These are phyloP conservation scores for Vicia sativa DNA, from an alignment of 306 rosid genomes.

Conservation along the genomic window DNA sequence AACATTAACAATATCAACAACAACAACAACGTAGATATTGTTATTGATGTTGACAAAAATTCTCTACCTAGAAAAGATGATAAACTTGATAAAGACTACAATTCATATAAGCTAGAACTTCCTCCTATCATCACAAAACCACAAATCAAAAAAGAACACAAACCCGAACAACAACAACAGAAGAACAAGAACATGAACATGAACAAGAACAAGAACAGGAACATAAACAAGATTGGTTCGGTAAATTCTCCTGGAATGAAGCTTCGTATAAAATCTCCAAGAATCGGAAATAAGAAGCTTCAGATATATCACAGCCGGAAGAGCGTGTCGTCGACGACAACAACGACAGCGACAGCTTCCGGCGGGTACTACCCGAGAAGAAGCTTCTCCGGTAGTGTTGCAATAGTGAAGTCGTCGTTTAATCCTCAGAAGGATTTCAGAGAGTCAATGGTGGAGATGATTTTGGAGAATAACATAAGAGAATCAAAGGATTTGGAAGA, in stretches of 20 bases:
- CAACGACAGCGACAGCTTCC: not conserved
- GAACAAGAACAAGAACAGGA: not conserved
- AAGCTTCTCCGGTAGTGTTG: conserved; percentile 61
- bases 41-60: conserved; percentile 57
- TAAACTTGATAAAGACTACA: conserved; percentile 15
- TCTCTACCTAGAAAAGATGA: conserved; percentile 42
- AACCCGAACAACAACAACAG: not conserved
- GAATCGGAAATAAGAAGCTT: conserved; percentile 38
- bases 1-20: conserved; percentile 20
- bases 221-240: not conserved
- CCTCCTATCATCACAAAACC: conserved; percentile 67
- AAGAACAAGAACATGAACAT: not conserved
- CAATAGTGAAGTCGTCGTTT: conserved; percentile 65
- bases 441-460: conserved; percentile 93
- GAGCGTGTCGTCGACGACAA: conserved; percentile 37
- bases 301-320: conserved; percentile 39
- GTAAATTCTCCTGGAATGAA: conserved; percentile 4
- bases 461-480: conserved; percentile 72
- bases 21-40: conserved; percentile 44
- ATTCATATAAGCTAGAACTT: conserved; percentile 44
- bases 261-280: conserved; percentile 51
- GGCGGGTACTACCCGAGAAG: conserved; percentile 42
- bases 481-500: conserved; percentile 77
- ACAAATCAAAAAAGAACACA: conserved; percentile 6
- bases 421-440: conserved; percentile 72